Evolutionary conservation across 352 stramenopile genomes (phyloP).

Genomic region (Peronospora belbahrii): DNA sequence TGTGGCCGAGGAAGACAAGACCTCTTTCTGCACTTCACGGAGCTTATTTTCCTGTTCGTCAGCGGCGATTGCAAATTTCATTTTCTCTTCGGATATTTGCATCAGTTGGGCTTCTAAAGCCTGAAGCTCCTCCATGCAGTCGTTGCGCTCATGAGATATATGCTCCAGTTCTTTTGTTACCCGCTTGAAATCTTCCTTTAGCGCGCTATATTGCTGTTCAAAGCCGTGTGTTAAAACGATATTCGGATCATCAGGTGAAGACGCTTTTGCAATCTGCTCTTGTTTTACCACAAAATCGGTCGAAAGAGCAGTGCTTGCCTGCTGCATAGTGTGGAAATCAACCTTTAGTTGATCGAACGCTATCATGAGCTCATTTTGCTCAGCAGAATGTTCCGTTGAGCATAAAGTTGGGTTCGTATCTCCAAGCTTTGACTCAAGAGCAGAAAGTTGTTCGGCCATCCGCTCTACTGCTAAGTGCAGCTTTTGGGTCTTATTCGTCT

Average conservation of each 20-base stretch:
- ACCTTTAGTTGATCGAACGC: constrained; percentile 9
- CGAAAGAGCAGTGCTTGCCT: constrained; percentile 1
- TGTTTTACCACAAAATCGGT: constrained; percentile 1
- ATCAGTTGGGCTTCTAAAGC: constrained; percentile 42
- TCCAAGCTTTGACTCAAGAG: constrained; percentile 8
- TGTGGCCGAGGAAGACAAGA: constrained; percentile 6
- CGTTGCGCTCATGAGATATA: constrained; percentile 25
- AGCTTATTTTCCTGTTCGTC: constrained; percentile 14
- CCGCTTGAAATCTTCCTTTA: constrained; percentile 19
- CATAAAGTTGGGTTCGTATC: constrained; percentile 2
- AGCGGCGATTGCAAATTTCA: constrained; percentile 16
- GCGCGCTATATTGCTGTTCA: constrained; percentile 3
- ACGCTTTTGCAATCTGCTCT: not conserved
- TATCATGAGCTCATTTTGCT: constrained; percentile 4
- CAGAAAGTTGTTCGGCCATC: constrained; percentile 9
- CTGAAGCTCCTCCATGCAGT: constrained; percentile 40
- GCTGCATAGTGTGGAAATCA: constrained; percentile 4
- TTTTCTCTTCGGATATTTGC: constrained; percentile 44
- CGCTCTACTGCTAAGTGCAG: constrained; percentile 5
- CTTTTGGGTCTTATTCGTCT: constrained; percentile 3
- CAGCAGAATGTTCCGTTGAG: not conserved
- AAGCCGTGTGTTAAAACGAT: not conserved
- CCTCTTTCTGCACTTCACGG: constrained; percentile 10
- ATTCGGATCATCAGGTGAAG: constrained; percentile 1
- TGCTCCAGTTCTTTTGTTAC: constrained; percentile 26